Conservation (phyloP, 768 basidiomycete genomes). For the Lactarius vividus region DNA sequence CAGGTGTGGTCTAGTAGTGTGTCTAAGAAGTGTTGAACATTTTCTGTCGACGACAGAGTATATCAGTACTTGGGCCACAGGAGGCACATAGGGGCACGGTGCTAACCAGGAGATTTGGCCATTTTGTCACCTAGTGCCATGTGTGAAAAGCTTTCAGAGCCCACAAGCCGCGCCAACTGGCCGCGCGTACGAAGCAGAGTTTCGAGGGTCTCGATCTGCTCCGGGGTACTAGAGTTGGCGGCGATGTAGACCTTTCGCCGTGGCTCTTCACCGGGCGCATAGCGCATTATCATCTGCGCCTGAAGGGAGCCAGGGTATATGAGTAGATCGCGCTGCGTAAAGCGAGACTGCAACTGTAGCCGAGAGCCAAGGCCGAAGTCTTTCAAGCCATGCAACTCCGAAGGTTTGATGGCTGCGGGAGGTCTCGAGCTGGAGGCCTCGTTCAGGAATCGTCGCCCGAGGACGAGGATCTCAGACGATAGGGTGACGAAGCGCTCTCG, state of each 20-base stretch:
- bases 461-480: constrained; percentile 83
- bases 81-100: constrained; percentile 1
- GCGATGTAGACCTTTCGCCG: constrained; percentile 82
- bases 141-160: constrained; percentile 80
- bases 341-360: constrained; percentile 70
- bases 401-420: constrained; percentile 64
- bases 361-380: constrained; percentile 75
- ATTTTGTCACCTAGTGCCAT: constrained; percentile 93
- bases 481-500: constrained; percentile 83
- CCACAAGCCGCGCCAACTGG: constrained; percentile 80
- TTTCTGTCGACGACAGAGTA: constrained; percentile 46
- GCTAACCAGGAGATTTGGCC: constrained; percentile 87
- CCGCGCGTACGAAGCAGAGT: constrained; percentile 70
- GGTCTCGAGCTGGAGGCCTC: constrained; percentile 61
- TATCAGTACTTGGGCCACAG: constrained; percentile 6
- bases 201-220: constrained; percentile 78
- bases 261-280: constrained; percentile 81
- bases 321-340: constrained; percentile 69
- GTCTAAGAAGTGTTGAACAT: constrained; percentile 83
- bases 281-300: constrained; percentile 90
- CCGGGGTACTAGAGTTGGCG: constrained; percentile 67
- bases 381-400: constrained; percentile 69
- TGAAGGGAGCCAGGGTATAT: constrained; percentile 86
- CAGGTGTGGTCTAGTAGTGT: constrained; percentile 78
- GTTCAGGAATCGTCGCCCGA: constrained; percentile 83